These are phyloP conservation scores for Daldinia childiae DNA, from an alignment of 495 filamentous ascomycete species.

Conservation along the genomic window DNA sequence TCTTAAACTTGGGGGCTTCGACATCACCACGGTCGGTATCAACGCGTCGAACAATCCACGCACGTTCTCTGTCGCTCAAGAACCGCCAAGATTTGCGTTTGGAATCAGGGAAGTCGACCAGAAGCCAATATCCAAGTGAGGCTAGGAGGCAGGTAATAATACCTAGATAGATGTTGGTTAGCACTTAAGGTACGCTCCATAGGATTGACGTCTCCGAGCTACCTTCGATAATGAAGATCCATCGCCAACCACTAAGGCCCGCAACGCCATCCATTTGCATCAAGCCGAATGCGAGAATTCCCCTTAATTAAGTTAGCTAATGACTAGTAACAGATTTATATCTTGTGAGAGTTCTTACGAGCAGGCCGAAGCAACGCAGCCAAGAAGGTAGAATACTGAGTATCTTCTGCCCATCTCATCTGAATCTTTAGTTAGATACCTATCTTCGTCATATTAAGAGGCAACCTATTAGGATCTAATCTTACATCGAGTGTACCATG, in stretches of 20 bases:
- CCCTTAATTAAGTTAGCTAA: constrained; percentile 64
- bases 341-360: constrained; percentile 32
- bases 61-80: constrained; percentile 58
- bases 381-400: constrained; percentile 69
- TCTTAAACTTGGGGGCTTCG: constrained; percentile 57
- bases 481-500: constrained; percentile 66
- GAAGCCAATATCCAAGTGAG: constrained; percentile 57
- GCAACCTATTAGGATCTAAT: neutral
- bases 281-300: constrained; percentile 70
- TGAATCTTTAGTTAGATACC: constrained; percentile 19
- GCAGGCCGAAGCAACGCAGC: constrained; percentile 66
- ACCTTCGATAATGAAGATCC: constrained; percentile 70
- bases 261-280: constrained; percentile 62
- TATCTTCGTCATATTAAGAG: neutral
- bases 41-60: constrained; percentile 64
- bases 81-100: constrained; percentile 64
- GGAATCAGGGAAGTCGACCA: constrained; percentile 69
- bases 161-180: constrained; percentile 18
- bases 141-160: constrained; percentile 56
- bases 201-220: neutral
- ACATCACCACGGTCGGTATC: constrained; percentile 66
- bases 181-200: neutral
- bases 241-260: constrained; percentile 66
- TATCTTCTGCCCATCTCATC: constrained; percentile 68
- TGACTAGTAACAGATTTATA: neutral